These are phyloP conservation scores for Tilletia walkeri DNA, from an alignment of 1,284 basidiomycete species.

Conservation along the genomic window DNA sequence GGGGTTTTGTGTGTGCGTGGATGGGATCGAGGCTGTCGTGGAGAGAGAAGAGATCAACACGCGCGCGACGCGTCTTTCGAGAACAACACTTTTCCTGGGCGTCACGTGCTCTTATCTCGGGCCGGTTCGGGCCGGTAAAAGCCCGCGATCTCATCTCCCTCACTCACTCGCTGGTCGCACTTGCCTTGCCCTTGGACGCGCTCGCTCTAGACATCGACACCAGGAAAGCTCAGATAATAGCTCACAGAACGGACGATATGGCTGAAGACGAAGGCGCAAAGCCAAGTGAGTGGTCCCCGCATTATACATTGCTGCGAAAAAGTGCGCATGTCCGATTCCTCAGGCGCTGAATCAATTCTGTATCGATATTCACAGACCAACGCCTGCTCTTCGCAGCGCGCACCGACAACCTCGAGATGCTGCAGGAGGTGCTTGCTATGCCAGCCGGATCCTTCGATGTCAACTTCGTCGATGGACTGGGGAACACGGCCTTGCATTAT, in stretches of 20 bases:
- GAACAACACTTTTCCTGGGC: background rate
- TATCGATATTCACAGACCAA: slow-evolving; percentile 30
- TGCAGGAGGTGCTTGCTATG: slow-evolving; percentile 38
- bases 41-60: background rate
- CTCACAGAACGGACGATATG: background rate
- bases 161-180: too few relatives aligned
- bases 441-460: slow-evolving; percentile 37
- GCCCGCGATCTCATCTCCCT: background rate
- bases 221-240: background rate
- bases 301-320: background rate
- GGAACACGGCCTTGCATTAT: slow-evolving; percentile 52
- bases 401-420: slow-evolving; percentile 44
- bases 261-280: slow-evolving; percentile 11
- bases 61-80: background rate
- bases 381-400: slow-evolving; percentile 42
- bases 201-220: background rate
- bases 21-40: background rate
- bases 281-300: background rate
- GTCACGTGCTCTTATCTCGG: background rate
- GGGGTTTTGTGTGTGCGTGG: background rate
- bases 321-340: background rate
- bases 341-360: background rate
- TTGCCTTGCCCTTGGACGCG: too few relatives aligned
- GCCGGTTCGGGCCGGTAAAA: background rate
- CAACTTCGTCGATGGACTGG: slow-evolving; percentile 46